These are phyloP conservation scores for Pythium dissotocum DNA, from an alignment of 352 stramenopile genomes.

Conservation along the genomic window DNA sequence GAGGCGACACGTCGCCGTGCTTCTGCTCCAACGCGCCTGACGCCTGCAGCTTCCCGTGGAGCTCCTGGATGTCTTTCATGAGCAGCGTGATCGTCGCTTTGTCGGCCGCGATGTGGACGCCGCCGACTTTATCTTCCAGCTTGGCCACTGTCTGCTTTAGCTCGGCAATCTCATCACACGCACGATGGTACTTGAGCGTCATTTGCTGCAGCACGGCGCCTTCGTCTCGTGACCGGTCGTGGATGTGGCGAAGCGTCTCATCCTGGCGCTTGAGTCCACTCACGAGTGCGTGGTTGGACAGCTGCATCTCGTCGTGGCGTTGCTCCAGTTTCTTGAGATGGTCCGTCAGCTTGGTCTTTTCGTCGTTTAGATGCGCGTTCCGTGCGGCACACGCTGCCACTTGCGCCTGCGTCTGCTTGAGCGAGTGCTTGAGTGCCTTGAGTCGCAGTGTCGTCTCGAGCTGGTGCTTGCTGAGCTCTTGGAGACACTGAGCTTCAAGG, in stretches of 20 bases:
- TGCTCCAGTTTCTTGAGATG: constrained; percentile 33
- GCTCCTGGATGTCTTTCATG: constrained; percentile 55
- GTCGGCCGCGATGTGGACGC: constrained; percentile 63
- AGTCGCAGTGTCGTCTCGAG: constrained; percentile 41
- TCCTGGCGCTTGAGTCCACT: constrained; percentile 76
- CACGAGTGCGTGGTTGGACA: constrained; percentile 55
- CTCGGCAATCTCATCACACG: constrained; percentile 71
- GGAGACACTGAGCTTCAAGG: constrained; percentile 62
- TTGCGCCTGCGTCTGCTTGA: constrained; percentile 57
- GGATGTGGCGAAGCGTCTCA: constrained; percentile 61
- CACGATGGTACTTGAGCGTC: constrained; percentile 62
- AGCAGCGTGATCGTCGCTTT: constrained; percentile 66
- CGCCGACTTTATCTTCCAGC: constrained; percentile 70
- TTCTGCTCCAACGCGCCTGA: neutral
- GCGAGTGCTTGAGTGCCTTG: constrained; percentile 41
- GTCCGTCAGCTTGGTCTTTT: constrained; percentile 32
- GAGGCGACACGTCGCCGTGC: neutral
- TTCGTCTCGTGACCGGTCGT: constrained; percentile 59
- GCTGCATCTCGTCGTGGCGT: constrained; percentile 44
- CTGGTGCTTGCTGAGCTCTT: constrained; percentile 48
- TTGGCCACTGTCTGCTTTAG: constrained; percentile 65
- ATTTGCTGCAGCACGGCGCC: constrained; percentile 48
- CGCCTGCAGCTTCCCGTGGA: constrained; percentile 28
- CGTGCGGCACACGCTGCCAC: constrained; percentile 53
- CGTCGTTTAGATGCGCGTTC: constrained; percentile 35